Percentiles rank a stretch among this genome's conserved stretches.
Conservation (phyloP, 1,139 yeast species). For the Debaryomycetaceae sp. region DNA sequence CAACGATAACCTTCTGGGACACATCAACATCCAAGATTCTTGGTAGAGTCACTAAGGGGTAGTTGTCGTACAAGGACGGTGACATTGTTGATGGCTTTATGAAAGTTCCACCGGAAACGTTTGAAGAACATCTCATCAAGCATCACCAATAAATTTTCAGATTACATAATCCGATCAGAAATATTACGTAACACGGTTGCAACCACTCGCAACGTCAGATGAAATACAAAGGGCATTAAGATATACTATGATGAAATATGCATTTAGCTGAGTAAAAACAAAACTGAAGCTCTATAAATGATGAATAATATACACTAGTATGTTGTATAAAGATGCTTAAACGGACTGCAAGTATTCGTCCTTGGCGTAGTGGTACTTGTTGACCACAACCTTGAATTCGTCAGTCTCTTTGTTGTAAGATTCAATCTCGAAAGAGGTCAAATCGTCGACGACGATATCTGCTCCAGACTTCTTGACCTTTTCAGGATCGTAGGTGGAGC, state of each 20-base stretch:
- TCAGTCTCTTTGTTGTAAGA: constrained; percentile 43
- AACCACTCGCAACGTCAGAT: neutral
- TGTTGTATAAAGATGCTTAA: constrained; percentile 6
- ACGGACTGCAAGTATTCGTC: constrained; percentile 37
- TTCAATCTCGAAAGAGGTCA: constrained; percentile 46
- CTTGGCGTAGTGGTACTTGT: constrained; percentile 45
- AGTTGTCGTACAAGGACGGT: constrained; percentile 32
- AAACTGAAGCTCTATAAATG: neutral
- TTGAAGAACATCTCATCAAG: neutral
- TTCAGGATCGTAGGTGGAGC: constrained; percentile 72
- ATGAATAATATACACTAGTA: constrained; percentile 1
- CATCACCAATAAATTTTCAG: neutral
- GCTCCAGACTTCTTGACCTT: constrained; percentile 74
- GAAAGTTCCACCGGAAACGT: neutral
- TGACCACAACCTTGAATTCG: constrained; percentile 44
- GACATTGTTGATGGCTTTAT: constrained; percentile 2
- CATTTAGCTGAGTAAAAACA: constrained; percentile 1
- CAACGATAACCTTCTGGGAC: constrained; percentile 28
- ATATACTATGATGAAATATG: neutral
- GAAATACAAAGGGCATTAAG: neutral
- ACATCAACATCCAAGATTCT: constrained; percentile 35
- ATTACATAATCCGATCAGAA: neutral
- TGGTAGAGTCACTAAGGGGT: constrained; percentile 39
- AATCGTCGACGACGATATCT: constrained; percentile 72
- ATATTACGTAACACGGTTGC: neutral